Conservation (phyloP, 2,329 filamentous ascomycete genomes). For the Scedosporium minutisporum region DNA sequence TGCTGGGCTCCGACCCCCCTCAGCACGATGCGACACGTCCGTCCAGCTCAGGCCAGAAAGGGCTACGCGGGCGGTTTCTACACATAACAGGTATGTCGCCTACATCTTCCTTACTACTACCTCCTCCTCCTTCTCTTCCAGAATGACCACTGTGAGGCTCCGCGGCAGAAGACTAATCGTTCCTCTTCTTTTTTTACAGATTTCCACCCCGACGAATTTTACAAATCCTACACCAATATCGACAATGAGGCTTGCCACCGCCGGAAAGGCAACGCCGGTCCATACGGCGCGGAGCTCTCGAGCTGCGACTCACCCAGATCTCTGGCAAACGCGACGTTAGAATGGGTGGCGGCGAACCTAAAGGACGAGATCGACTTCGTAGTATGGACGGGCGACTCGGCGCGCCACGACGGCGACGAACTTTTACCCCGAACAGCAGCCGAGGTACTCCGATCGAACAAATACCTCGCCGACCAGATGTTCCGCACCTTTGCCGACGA, state of each 20-base stretch:
- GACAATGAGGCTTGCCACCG: constrained; percentile 67
- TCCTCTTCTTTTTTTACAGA: constrained; percentile 43
- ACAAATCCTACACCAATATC: constrained; percentile 68
- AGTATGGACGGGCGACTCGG: constrained; percentile 86
- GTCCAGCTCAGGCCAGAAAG: constrained; percentile 21
- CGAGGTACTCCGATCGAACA: constrained; percentile 72
- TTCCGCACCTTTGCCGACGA: constrained; percentile 57
- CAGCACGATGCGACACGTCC: not conserved
- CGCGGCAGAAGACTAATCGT: not conserved
- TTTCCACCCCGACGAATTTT: constrained; percentile 83
- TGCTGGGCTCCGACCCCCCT: not conserved
- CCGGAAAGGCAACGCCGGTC: constrained; percentile 64
- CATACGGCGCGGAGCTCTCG: constrained; percentile 75
- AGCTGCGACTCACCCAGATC: constrained; percentile 79
- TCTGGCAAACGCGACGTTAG: constrained; percentile 79
- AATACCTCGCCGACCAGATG: constrained; percentile 67
- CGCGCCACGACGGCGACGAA: constrained; percentile 82
- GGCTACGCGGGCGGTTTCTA: constrained; percentile 66
- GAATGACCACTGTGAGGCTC: too few relatives aligned
- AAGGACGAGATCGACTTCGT: constrained; percentile 79
- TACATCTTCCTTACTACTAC: constrained; percentile 8
- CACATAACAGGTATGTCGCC: constrained; percentile 68
- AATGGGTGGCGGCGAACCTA: constrained; percentile 74
- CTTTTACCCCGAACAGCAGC: constrained; percentile 61
- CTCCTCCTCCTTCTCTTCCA: not conserved